Conservation (phyloP, 768 basidiomycete genomes). For the Russula virescens region DNA sequence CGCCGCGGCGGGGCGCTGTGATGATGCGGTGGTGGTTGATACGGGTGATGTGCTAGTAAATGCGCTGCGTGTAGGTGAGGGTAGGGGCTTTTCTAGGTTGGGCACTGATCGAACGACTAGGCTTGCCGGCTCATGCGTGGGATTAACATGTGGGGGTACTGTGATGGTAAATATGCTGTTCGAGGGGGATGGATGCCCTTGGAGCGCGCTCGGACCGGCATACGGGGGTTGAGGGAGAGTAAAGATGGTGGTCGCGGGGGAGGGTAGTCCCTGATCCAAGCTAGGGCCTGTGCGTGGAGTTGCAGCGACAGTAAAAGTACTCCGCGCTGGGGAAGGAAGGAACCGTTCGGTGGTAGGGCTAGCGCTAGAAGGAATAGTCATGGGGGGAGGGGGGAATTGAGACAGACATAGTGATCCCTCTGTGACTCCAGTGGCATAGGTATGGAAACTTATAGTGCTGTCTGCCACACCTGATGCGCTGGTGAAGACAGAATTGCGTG, state of each 20-base stretch:
- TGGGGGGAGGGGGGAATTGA: constrained; percentile 50
- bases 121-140: neutral
- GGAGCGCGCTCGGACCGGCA: constrained; percentile 29
- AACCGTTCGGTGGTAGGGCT: constrained; percentile 31
- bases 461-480: constrained; percentile 53
- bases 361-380: constrained; percentile 31
- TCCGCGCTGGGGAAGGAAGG: constrained; percentile 23
- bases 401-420: constrained; percentile 38
- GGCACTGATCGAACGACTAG: neutral
- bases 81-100: neutral
- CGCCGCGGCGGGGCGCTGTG: neutral
- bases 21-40: neutral
- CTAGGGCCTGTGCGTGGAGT: constrained; percentile 28
- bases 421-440: constrained; percentile 28
- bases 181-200: constrained; percentile 25
- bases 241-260: constrained; percentile 17
- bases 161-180: constrained; percentile 7
- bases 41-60: neutral
- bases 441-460: constrained; percentile 46
- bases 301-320: constrained; percentile 7
- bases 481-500: constrained; percentile 42
- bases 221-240: constrained; percentile 11
- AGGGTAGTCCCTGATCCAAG: constrained; percentile 27
- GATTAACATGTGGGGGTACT: constrained; percentile 26
- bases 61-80: constrained; percentile 8